Evolutionary conservation across 2,329 filamentous ascomycete genomes (phyloP).

Genomic region (Keithomyces neogunnii): DNA sequence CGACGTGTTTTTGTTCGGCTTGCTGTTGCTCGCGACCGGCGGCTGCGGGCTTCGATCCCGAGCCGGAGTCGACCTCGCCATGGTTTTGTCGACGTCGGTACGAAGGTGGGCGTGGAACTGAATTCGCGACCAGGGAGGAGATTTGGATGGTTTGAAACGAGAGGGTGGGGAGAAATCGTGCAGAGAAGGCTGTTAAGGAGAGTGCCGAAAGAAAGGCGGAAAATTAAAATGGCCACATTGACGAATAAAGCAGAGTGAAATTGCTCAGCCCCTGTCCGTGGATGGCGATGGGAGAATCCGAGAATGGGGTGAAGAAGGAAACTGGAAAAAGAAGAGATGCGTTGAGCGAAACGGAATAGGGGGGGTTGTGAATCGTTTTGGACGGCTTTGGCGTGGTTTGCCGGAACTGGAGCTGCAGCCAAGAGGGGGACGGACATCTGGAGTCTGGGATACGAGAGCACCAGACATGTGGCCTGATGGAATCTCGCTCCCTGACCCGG

Average conservation of each 20-base stretch:
- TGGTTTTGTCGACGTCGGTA: slow-evolving; percentile 11
- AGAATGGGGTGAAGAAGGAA: slow-evolving; percentile 7
- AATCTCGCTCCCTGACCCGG: background rate
- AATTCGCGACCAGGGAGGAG: background rate
- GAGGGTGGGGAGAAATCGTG: background rate
- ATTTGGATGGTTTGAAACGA: background rate
- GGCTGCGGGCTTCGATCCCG: slow-evolving; percentile 29
- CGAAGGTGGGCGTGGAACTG: background rate
- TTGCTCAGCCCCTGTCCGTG: background rate
- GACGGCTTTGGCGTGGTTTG: background rate
- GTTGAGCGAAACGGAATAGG: slow-evolving; percentile 6
- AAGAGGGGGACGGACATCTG: too few species aligned
- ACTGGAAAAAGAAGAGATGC: slow-evolving; percentile 12
- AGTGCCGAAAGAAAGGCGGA: slow-evolving; percentile 11
- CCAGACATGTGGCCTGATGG: slow-evolving; percentile 5
- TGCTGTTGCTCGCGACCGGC: slow-evolving; percentile 24
- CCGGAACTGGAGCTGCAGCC: background rate
- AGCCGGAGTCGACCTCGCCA: slow-evolving; percentile 25
- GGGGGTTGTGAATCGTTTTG: slow-evolving; percentile 3
- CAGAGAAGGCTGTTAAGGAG: slow-evolving; percentile 10
- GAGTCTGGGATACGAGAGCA: background rate
- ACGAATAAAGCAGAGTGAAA: slow-evolving; percentile 7
- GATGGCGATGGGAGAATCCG: slow-evolving; percentile 2
- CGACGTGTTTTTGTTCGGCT: slow-evolving; percentile 36
- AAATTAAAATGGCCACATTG: slow-evolving; percentile 7